Evolutionary conservation across 148 eudicot genomes (phyloP).

Genomic region (Amaranthus hypochondriacus): DNA sequence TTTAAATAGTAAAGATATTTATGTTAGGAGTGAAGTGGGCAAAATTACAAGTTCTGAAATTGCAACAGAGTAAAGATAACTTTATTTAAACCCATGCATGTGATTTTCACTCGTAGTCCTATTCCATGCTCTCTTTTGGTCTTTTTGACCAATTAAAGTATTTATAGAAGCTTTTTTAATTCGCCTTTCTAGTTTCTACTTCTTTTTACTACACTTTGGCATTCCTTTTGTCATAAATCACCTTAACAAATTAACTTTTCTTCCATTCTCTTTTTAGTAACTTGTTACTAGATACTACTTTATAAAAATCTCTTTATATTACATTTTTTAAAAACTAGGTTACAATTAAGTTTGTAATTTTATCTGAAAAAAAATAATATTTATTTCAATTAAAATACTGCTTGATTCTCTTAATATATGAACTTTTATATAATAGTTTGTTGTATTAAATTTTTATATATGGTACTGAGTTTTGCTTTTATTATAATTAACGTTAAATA

Average conservation of each 20-base stretch:
- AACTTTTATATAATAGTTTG: too few relatives aligned
- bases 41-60: neutral
- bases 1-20: neutral
- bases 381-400: too few relatives aligned
- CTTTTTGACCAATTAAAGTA: constrained; percentile 20
- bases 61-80: constrained; percentile 11
- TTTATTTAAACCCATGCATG: constrained; percentile 21
- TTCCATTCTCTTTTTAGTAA: neutral
- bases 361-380: too few relatives aligned
- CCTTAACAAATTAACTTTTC: neutral
- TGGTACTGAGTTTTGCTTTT: too few relatives aligned
- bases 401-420: too few relatives aligned
- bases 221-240: neutral
- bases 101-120: too few relatives aligned
- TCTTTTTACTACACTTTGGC: neutral
- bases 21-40: neutral
- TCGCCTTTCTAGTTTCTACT: neutral
- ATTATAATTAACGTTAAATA: too few relatives aligned
- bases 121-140: neutral
- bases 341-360: too few relatives aligned
- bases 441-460: too few relatives aligned
- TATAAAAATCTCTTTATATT: too few relatives aligned
- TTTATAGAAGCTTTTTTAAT: neutral
- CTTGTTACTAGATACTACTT: too few relatives aligned
- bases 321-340: too few relatives aligned